Evolutionary conservation across 257 asterid genomes (phyloP), one percentile per base, ranked within the genome.

Genomic region (Petrea volubilis): DNA sequence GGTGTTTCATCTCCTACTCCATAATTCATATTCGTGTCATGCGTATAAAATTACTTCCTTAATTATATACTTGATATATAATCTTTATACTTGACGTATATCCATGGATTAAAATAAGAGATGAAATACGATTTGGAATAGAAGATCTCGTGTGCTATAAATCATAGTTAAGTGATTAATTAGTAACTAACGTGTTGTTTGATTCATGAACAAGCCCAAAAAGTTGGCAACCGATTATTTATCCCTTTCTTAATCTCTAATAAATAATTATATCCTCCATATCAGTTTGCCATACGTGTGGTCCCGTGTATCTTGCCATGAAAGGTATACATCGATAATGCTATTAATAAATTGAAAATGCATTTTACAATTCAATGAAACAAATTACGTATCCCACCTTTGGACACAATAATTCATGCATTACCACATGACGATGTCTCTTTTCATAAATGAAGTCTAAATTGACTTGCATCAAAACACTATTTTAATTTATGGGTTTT

Each of bases 351-450:
- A 55, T 40, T 55, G 34, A 58, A 50, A 56, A 44, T 64, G 8
- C 67, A 59, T 14, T 71, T 51, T 38, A 41, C 34, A 65, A 47
- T 65, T 65, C 8, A 10, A 18, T 7, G 17, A 34, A 50, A 36
- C 38, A 28, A 64, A 41, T 6, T 46, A 71, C 28, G 66, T 49
- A 61, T 60, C 49, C 61, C 64, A 33, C 71, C 55, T 59, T 64
- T 14, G 65, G 68, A 63, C 6, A 33, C 7, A 33, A 61, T 44
- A 62, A 15, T 43, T 76, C 47, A 76, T 76, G 63, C 69, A 76
- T 76, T 62, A 23, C 56, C 80, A 76, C 76, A 76, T 76, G 72
- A 43, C 5, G 13, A 18, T 76, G 80, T 70, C 72, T 63, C 36
- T 52, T 46, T 29, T 20, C 12, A 3, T 21, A 13, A 34, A 46